Evolutionary conservation across 2,329 filamentous ascomycete genomes (phyloP), one percentile per base, ranked within the genome.

Genomic region (Cytospora paraplurivora): DNA sequence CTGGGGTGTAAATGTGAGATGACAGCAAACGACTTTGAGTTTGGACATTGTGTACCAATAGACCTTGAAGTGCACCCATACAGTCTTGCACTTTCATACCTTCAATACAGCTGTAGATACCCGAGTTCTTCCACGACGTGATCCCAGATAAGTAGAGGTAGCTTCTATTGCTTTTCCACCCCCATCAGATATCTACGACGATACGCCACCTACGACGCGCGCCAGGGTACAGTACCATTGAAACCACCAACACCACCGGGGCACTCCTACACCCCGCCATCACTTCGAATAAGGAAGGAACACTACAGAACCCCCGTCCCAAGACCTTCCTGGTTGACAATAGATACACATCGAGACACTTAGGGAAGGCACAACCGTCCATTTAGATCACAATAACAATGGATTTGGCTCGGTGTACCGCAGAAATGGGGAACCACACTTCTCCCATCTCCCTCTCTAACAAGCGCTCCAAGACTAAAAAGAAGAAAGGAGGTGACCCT

Each of bases 11-110:
- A 47, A 53, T 56, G 55, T 37, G 53, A 41, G 38, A 52, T 17
- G 15, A 53, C 27, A 54, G 61, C 64, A 66, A 66, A 66, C 63
- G 60, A 41, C 41, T 27, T 17, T 11, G 19, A 41, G 38, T 47
- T 19, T 19, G 10, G 12, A 19, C 21, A 10, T 4, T 19, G 44
- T 4, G 44, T 47, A 10, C 44, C 44, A 19, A 19, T 10, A 47
- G 12, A 11, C 44, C 44, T 10, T 7, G 21, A 8, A 47, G 44
- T 47, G n/a, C n/a, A 47, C n/a, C 44, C 12, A 19, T 11, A 12
- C 44, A n/a, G 4, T 7, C 19, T 2, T 47, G 11, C 17, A 17
- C n/a, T 47, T 21, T 17, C 7, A 7, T 44, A 7, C n/a, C 44
- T 21, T 21, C 21, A 0, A 8, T 19, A n/a, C n/a, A 21, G n/a